A percentile compares a stretch with the other conserved stretches of the same genome.
Evolutionary conservation across 148 eudicot species (phyloP).

Genomic region (Chenopodium berlandieri): DNA sequence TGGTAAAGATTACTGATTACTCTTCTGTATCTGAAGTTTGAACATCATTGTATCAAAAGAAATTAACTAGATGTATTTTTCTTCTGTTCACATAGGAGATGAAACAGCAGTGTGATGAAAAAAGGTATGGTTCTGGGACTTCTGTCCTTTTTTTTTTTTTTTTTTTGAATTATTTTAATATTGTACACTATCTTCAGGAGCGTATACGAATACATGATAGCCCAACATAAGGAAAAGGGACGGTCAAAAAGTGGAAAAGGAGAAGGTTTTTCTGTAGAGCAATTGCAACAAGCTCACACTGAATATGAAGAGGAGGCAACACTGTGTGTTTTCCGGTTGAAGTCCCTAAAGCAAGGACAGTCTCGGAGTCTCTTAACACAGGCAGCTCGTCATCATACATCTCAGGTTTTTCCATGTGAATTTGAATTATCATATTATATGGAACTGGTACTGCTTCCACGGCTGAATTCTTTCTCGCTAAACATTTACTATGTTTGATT

Average conservation of each 20-base stretch:
- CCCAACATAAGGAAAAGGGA: constrained; percentile 72
- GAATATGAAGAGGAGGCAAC: constrained; percentile 93
- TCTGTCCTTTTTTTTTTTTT: background rate
- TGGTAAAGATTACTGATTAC: background rate
- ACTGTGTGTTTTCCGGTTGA: constrained; percentile 78
- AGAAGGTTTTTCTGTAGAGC: constrained; percentile 59
- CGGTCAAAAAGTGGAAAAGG: constrained; percentile 74
- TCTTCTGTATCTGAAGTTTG: constrained; percentile 1
- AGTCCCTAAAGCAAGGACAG: constrained; percentile 96
- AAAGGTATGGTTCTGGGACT: constrained; percentile 48
- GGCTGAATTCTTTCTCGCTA: background rate
- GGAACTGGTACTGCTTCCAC: background rate
- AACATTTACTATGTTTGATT: constrained; percentile 14
- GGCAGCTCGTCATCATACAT: constrained; percentile 96
- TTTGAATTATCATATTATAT: background rate
- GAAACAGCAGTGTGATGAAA: constrained; percentile 90
- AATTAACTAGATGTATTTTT: constrained; percentile 23
- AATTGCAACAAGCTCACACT: constrained; percentile 67
- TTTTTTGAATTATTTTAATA: constrained; percentile 12
- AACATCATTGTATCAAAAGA: background rate
- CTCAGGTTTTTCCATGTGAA: constrained; percentile 65
- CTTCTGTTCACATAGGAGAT: constrained; percentile 57
- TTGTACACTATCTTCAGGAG: constrained; percentile 44
- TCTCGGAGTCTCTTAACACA: constrained; percentile 88
- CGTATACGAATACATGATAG: constrained; percentile 68